Evolutionary conservation across 2,329 filamentous ascomycete genomes (phyloP).

Genomic region (Fusarium tanahbumbuense): DNA sequence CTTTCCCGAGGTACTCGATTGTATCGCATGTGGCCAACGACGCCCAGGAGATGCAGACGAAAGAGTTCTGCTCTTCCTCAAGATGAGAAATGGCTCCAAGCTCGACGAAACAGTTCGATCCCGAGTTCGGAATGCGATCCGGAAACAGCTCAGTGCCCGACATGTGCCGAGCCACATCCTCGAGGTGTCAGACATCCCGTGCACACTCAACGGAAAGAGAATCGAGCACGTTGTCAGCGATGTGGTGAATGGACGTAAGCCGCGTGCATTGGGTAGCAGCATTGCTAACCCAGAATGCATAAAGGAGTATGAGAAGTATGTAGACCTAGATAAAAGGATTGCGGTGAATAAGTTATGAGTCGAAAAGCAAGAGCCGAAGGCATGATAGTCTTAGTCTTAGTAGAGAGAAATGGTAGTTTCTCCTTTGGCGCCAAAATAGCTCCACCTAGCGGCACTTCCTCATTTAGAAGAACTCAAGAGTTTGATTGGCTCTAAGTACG

Average conservation of each 20-base stretch:
- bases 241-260: not conserved
- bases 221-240: slow-evolving; percentile 1
- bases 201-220: not conserved
- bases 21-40: not conserved
- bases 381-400: no score
- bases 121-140: not conserved
- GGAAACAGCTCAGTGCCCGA: not conserved
- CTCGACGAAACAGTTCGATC: not conserved
- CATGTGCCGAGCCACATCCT: not conserved
- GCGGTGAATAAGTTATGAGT: no score
- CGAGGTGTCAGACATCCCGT: not conserved
- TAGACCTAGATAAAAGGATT: no score
- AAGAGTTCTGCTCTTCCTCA: not conserved
- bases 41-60: not conserved
- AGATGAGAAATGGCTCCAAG: not conserved
- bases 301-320: no score
- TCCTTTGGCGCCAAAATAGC: no score
- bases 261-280: no score
- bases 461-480: no score
- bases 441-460: no score
- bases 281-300: no score
- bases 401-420: no score
- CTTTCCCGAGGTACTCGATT: not conserved
- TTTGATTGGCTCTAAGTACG: no score
- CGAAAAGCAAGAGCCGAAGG: no score